Evolutionary conservation across 179 eudicot genomes (phyloP), one percentile per base, ranked within the genome.

Genomic region (Drosera spatulata): DNA sequence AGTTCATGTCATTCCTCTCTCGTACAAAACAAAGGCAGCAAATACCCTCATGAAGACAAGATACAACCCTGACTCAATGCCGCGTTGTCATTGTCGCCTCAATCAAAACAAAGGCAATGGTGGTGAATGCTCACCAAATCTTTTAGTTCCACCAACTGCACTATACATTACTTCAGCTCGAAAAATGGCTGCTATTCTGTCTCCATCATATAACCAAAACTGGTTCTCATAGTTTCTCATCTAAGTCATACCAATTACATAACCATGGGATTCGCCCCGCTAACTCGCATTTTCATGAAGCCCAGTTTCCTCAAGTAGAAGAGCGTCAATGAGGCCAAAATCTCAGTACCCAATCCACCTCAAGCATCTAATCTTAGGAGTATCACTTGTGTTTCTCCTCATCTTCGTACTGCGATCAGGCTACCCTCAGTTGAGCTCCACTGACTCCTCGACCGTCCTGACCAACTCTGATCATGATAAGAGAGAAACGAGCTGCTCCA

Each of bases 391-490:
- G 13, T 74, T 82, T 51, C 56, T 75, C 56, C 70, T 86, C 70
- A 77, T 89, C 57, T 74, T 89, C 55, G 58, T 80, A 42, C 41
- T 82, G 47, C 75, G 79, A 77, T 82, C 95, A 56, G 73, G 55
- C 63, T 45, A 69, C 5, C 69, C 82, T 4, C 64, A 71, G 50
- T 63, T 76, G 33, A 40, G 63, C 1, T 66, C 60, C 49, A 72
- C 11, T 41, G 44, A 62, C 59, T 46, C 75, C 53, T 55, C 73
- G 3, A 6, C 58, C 13, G 37, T 7, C 9, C 4, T 5, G 5
- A 10, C 40, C 7, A 14, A 14, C 38, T 6, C 5, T 7, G 11
- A 55, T 37, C 37, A 11, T 9, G 11, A n/a, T n/a, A 10, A 7
- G 41, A 37, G 39, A 7, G 41, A 55, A 7, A 13, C 58, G 14